Evolutionary conservation across 805 yeast genomes (phyloP), one percentile per base, ranked within the genome.

Genomic region (Suhomyces xylopsoci): DNA sequence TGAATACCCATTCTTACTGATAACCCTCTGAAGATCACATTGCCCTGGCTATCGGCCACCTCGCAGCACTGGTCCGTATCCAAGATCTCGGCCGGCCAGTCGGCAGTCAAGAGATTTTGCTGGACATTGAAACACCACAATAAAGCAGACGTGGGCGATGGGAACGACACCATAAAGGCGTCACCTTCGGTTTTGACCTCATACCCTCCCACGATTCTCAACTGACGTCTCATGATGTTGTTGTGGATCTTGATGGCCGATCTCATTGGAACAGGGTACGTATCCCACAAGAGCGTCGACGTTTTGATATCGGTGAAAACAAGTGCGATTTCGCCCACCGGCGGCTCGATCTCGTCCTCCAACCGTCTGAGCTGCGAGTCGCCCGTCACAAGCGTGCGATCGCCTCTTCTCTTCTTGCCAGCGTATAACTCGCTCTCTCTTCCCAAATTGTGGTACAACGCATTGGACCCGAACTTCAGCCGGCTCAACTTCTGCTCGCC

Each of bases 181-280:
- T 94, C 99, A 65, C 99, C 99, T 82, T 94, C 99, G 1, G 97
- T 94, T 67, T 94, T 94, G 25, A 94, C 99, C 68, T 94, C 99
- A 66, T 94, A 94, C 2, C 99, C 99, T 34, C 98, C 97, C 64
- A 89, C 90, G 47, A 92, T 85, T 60, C 97, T 81, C 56, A 94
- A 73, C 59, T 90, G 96, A 48, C 98, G 81, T 64, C 99, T 83
- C 99, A 94, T 94, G 28, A 94, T 82, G 20, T 89, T 82, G 65
- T 94, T 94, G 69, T 94, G 99, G 3, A 90, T 87, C 70, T 91
- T 90, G 64, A 94, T 94, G 0, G 99, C 98, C 2, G 97, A 86
- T 67, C 97, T 78, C 99, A 94, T 94, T 0, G 97, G 96, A 49
- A 83, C 82, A 2, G 97, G 97, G 63, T 84, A 87, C 7, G 89